phyloP scores from a whole-genome alignment of 2,329 filamentous ascomycete species.

The Fusarium luffae region DNA sequence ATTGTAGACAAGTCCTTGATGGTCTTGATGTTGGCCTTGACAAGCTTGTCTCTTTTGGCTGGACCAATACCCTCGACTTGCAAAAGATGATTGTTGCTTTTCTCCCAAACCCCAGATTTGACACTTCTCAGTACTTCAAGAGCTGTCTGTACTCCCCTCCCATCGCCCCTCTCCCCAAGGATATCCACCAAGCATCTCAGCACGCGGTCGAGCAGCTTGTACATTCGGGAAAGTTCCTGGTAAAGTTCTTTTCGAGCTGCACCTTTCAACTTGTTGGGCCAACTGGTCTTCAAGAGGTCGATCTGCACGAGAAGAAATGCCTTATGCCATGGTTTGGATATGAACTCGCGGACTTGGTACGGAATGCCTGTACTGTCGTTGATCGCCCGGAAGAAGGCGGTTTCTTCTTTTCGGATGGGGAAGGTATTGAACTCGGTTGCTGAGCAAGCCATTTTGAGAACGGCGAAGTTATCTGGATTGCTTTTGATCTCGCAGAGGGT shows the following conservation, averaged over 20 bases:
- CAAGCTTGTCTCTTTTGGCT: slow-evolving; percentile 79
- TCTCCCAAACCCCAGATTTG: slow-evolving; percentile 82
- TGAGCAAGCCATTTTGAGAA: slow-evolving; percentile 54
- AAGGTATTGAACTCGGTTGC: slow-evolving; percentile 54
- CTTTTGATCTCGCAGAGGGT: slow-evolving; percentile 43
- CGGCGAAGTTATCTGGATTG: slow-evolving; percentile 46
- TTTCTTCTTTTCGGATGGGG: slow-evolving; percentile 51
- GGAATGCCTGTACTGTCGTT: slow-evolving; percentile 54
- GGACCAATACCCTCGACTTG: slow-evolving; percentile 84
- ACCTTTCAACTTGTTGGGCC: slow-evolving; percentile 61
- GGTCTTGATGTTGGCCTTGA: slow-evolving; percentile 74
- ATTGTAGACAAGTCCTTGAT: slow-evolving; percentile 76
- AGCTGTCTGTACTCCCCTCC: slow-evolving; percentile 72
- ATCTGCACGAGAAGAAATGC: slow-evolving; percentile 79
- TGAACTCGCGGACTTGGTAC: slow-evolving; percentile 50
- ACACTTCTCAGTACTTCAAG: slow-evolving; percentile 84
- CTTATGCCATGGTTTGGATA: slow-evolving; percentile 76
- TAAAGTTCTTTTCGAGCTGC: slow-evolving; percentile 50
- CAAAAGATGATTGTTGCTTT: slow-evolving; percentile 80
- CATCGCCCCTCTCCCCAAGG: slow-evolving; percentile 63
- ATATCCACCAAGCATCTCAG: slow-evolving; percentile 55
- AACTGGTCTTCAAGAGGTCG: slow-evolving; percentile 71
- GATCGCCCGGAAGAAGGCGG: slow-evolving; percentile 51
- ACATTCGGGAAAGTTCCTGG: slow-evolving; percentile 48
- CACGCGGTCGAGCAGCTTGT: slow-evolving; percentile 48